Percentiles rank a stretch among this genome's conserved stretches.
phyloP scores from a whole-genome alignment of 176 grass and related monocot genomes.

The Juncus effusus region DNA sequence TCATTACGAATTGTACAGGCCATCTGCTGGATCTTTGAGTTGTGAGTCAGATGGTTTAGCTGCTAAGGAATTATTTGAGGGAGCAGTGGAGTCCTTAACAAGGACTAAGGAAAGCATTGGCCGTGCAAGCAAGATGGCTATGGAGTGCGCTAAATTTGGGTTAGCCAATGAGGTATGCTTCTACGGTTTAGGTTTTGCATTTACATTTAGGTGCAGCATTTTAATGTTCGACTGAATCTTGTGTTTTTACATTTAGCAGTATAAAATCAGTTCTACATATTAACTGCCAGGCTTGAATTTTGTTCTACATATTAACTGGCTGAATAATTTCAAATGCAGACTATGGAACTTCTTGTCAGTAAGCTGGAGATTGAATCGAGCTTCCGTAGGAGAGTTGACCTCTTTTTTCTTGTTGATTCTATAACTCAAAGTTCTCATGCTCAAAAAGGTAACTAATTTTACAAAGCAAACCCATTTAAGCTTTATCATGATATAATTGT shows the following conservation, averaged over 20 bases:
- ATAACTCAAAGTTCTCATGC: slow-evolving; percentile 91
- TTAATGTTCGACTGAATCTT: neutral
- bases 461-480: slow-evolving; percentile 10
- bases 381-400: slow-evolving; percentile 83
- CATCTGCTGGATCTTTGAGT: slow-evolving; percentile 37
- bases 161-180: slow-evolving; percentile 66
- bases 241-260: slow-evolving; percentile 5
- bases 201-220: neutral
- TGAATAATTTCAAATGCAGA: slow-evolving; percentile 44
- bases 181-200: neutral
- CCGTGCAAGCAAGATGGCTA: slow-evolving; percentile 87
- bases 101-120: slow-evolving; percentile 99
- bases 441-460: slow-evolving; percentile 62
- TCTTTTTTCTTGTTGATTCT: slow-evolving; percentile 93
- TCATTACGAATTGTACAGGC: slow-evolving; percentile 26
- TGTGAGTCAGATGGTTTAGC: slow-evolving; percentile 66
- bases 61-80: slow-evolving; percentile 84
- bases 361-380: slow-evolving; percentile 85
- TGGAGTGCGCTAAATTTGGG: slow-evolving; percentile 95
- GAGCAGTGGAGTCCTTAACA: slow-evolving; percentile 93
- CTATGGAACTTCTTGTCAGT: slow-evolving; percentile 79
- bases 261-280: neutral
- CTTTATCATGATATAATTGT: no score
- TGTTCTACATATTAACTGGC: slow-evolving; percentile 2
- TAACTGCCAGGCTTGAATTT: neutral